Evolutionary conservation across 163 green algal species (phyloP).

Genomic region (Dunaliella salina): DNA sequence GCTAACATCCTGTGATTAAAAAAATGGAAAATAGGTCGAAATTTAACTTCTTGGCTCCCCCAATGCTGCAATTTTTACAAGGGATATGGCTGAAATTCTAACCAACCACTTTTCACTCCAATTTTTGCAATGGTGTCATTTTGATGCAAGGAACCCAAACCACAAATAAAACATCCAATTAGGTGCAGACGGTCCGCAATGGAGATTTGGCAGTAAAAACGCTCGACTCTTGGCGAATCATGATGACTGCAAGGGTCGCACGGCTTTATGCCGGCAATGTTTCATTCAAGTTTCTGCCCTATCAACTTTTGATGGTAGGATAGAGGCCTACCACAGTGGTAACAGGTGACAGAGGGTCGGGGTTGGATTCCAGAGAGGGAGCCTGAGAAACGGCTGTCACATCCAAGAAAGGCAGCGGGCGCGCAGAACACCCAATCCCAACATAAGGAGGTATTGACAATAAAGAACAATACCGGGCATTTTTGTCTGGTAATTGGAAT

Average conservation of each 20-base stretch:
- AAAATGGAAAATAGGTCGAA: too few relatives aligned
- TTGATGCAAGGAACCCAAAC: too few relatives aligned
- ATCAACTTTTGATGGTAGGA: conserved; percentile 88
- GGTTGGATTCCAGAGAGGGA: conserved; percentile 24
- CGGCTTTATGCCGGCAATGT: conserved; percentile 75
- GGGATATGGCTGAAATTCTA: too few relatives aligned
- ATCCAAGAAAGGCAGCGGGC: conserved; percentile 25
- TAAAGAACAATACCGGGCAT: conserved; percentile 43
- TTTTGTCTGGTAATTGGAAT: background rate
- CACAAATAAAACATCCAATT: too few relatives aligned
- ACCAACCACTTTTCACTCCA: too few relatives aligned
- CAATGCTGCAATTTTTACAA: too few relatives aligned
- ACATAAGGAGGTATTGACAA: conserved; percentile 47
- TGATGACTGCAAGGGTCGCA: conserved; percentile 91
- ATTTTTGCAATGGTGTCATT: too few relatives aligned
- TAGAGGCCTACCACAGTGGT: conserved; percentile 83
- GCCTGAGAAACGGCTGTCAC: conserved; percentile 22
- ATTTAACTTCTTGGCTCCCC: too few relatives aligned
- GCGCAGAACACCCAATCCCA: conserved; percentile 28
- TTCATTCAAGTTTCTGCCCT: conserved; percentile 95
- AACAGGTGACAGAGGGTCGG: conserved; percentile 75
- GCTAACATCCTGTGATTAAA: too few relatives aligned
- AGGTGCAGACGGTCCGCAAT: too few relatives aligned
- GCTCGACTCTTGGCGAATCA: conserved; percentile 82
- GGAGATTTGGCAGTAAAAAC: too few relatives aligned